Evolutionary conservation across 1,284 basidiomycete genomes (phyloP), one percentile per base, ranked within the genome.

Genomic region (Microbotryomycetes sp.): DNA sequence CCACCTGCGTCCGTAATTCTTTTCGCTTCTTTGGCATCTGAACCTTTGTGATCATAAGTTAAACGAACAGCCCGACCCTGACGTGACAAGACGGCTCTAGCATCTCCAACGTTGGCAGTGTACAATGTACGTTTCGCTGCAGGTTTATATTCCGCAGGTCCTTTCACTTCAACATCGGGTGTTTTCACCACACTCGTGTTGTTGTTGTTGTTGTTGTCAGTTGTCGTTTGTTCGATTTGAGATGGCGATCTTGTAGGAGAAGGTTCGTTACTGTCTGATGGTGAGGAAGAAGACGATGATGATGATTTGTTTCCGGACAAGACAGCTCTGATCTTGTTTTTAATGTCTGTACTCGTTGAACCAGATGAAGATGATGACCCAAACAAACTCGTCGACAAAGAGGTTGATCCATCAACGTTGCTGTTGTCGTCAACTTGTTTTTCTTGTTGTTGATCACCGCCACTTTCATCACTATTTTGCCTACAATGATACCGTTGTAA

Each of bases 31-130:
- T 94, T 91, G 71, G 87, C 87, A 76, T 99, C 96, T 3, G 89
- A 88, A 46, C 96, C 96, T 77, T 99, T 99, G 81, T 99, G 96
- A 74, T 98, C 96, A 75, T 99, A 98, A 16, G 94, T 98, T 74
- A 99, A 79, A 45, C 96, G 82, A 2, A 98, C 85, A 1, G 92
- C 96, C 72, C 86, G 87, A 23, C 94, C 96, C 6, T 81, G 84
- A 36, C 96, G 87, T 54, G 58, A 76, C 26, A 96, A 79, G 14
- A 96, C 91, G 5, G 86, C 90, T 47, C 92, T 81, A 6, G 91
- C 92, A 73, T 96, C 91, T 19, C 96, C 96, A 1, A 92, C 96
- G 74, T 99, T 99, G 46, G 96, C 96, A 53, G 87, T 89, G 74
- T 98, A 98, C 49, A 99, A 78, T 22, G 97, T 90, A 42, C 91